Evolutionary conservation across 306 rosid genomes (phyloP), one percentile per base, ranked within the genome.

Genomic region (Vachellia collinsii): DNA sequence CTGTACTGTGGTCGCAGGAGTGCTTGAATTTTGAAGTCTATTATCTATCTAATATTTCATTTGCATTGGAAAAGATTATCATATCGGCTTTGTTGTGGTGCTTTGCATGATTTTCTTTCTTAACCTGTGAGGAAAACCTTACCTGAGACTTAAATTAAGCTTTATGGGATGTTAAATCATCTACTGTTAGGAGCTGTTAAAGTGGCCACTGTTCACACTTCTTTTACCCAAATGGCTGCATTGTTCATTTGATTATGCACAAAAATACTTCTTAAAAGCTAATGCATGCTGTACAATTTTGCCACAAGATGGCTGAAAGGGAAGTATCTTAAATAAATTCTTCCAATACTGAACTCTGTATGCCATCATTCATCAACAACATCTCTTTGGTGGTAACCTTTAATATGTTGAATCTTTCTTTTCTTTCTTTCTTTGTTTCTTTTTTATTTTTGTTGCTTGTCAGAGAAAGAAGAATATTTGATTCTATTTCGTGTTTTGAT

Each of bases 111-210:
- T 23, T 12, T 61, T 61, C 67, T 61, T 25, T 29, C 42, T 5
- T 29, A 29, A 5, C 34, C 34, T 29, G 29, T 29, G 3, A 25
- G n/a, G 41, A 62, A 29, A 61, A 25, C 19, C 25, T 4, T 11
- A 10, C 61, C 61, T 6, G 19, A 53, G 22, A 54, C 23, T 12
- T 67, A 8, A 8, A 17, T 67, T 37, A 43, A 67, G 48, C 36
- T 77, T 47, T 70, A 82, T 37, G 56, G 43, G 59, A 71, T 62
- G n/a, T 70, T 61, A 25, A 62, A 56, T 61, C 46, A 46, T 47
- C 8, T 29, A 48, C 13, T 39, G 37, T 25, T 41, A 23, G 12
- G 16, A 36, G 76, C 58, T 64, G 48, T 50, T 20, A 19, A 54
- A 78, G 44, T 39, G 14, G 38, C 56, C 11, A 22, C 37, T 76